A percentile compares a stretch with the other conserved stretches of the same genome.
Conservation (phyloP, 2,329 filamentous ascomycete genomes). For the Diaporthe citri region DNA sequence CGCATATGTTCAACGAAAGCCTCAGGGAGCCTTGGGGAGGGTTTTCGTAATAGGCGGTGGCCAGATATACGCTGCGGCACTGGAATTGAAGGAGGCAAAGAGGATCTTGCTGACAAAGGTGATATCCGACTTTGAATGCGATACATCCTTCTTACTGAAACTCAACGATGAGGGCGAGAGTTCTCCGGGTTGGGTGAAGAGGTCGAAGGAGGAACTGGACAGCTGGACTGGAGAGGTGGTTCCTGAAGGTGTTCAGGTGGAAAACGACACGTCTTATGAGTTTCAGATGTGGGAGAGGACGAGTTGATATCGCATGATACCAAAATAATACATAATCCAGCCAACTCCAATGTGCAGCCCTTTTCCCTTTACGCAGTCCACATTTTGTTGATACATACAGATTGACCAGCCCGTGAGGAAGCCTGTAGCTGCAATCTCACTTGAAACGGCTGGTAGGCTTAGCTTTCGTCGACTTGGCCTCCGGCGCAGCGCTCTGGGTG, state of each 20-base stretch:
- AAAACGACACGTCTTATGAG: constrained; percentile 75
- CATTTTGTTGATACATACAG: background rate
- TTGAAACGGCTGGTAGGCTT: constrained; percentile 40
- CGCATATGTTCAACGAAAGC: constrained; percentile 56
- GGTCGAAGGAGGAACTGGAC: constrained; percentile 65
- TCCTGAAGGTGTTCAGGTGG: constrained; percentile 67
- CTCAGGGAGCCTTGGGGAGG: constrained; percentile 59
- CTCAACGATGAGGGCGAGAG: constrained; percentile 54
- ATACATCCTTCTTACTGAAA: constrained; percentile 78
- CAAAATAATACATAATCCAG: constrained; percentile 25
- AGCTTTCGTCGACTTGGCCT: constrained; percentile 36
- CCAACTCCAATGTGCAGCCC: constrained; percentile 27
- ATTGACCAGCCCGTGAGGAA: too few species aligned
- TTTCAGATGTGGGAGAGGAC: constrained; percentile 81
- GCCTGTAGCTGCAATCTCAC: background rate
- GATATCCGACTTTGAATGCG: constrained; percentile 78
- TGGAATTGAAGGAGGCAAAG: constrained; percentile 69
- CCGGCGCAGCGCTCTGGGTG: constrained; percentile 43
- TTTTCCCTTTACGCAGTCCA: background rate
- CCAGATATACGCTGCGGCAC: constrained; percentile 82
- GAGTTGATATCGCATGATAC: constrained; percentile 39
- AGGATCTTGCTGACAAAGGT: constrained; percentile 80
- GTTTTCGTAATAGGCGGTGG: constrained; percentile 92
- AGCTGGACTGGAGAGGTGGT: constrained; percentile 76
- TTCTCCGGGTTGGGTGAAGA: constrained; percentile 65